Conservation (phyloP, 495 filamentous ascomycete genomes). For the Aspergillus olivimuriae region DNA sequence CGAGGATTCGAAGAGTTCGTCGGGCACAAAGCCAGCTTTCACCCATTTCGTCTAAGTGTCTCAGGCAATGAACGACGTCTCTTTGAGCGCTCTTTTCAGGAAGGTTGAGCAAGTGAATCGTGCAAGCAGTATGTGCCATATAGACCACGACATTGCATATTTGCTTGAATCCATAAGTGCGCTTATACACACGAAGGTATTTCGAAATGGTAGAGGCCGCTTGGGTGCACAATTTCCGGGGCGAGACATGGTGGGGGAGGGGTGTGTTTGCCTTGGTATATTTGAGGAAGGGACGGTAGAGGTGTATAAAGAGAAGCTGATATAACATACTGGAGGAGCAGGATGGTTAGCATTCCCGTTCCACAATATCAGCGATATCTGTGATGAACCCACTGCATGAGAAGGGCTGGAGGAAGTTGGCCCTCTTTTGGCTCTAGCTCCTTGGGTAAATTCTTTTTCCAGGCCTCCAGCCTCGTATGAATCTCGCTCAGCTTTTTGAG, state of each 20-base stretch:
- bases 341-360: slow-evolving; percentile 26
- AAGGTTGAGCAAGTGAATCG: slow-evolving; percentile 88
- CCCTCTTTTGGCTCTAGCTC: slow-evolving; percentile 90
- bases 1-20: slow-evolving; percentile 77
- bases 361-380: neutral
- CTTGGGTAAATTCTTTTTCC: slow-evolving; percentile 78
- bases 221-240: slow-evolving; percentile 82
- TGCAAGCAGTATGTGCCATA: slow-evolving; percentile 88
- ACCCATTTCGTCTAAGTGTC: slow-evolving; percentile 90
- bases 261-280: slow-evolving; percentile 76
- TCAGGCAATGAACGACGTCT: slow-evolving; percentile 86
- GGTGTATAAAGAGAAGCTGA: slow-evolving; percentile 91
- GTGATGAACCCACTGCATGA: slow-evolving; percentile 77
- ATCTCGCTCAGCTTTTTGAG: slow-evolving; percentile 89
- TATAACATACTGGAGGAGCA: slow-evolving; percentile 75
- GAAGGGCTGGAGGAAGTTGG: slow-evolving; percentile 76
- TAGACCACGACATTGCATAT: slow-evolving; percentile 96
- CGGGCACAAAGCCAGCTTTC: slow-evolving; percentile 91
- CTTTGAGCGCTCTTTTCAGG: slow-evolving; percentile 82
- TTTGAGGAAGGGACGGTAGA: slow-evolving; percentile 94
- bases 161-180: slow-evolving; percentile 80
- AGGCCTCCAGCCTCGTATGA: slow-evolving; percentile 83
- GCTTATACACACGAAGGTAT: slow-evolving; percentile 85
- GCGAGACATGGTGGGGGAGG: slow-evolving; percentile 80
- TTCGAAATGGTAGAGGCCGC: slow-evolving; percentile 87